These are phyloP conservation scores for Penicillium sp. DNA, from an alignment of 2,329 filamentous ascomycete genomes.

Conservation along the genomic window DNA sequence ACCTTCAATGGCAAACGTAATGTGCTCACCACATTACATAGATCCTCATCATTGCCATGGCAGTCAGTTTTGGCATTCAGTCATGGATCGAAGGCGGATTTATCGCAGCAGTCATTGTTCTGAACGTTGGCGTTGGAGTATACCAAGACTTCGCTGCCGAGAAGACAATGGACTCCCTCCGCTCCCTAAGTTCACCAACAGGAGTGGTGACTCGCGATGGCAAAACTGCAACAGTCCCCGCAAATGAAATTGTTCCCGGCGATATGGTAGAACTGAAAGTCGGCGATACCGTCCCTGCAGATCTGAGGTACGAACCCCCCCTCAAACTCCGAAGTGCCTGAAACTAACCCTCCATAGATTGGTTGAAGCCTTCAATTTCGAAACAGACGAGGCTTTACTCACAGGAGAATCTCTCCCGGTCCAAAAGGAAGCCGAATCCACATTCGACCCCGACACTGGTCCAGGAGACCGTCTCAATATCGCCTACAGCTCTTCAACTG, in stretches of 20 bases:
- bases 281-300: slow-evolving; percentile 63
- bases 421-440: slow-evolving; percentile 49
- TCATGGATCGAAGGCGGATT: slow-evolving; percentile 62
- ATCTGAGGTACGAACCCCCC: slow-evolving; percentile 50
- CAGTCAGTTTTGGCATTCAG: slow-evolving; percentile 57
- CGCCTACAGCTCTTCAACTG: slow-evolving; percentile 61
- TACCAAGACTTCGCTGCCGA: slow-evolving; percentile 62
- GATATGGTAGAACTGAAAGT: slow-evolving; percentile 57
- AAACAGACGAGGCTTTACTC: slow-evolving; percentile 67
- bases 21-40: slow-evolving; percentile 31
- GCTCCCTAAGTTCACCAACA: slow-evolving; percentile 57
- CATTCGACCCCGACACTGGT: slow-evolving; percentile 53
- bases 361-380: slow-evolving; percentile 67
- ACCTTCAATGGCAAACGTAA: background rate
- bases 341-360: slow-evolving; percentile 32
- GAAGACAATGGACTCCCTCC: slow-evolving; percentile 61
- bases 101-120: slow-evolving; percentile 57
- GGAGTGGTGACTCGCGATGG: slow-evolving; percentile 60
- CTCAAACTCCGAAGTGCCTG: background rate
- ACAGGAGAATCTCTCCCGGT: slow-evolving; percentile 64
- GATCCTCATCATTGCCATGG: slow-evolving; percentile 77
- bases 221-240: slow-evolving; percentile 54
- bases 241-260: slow-evolving; percentile 62
- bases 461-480: slow-evolving; percentile 62
- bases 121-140: slow-evolving; percentile 61